Evolutionary conservation across 768 basidiomycete genomes (phyloP).

Genomic region (Psilocybe tampanensis): DNA sequence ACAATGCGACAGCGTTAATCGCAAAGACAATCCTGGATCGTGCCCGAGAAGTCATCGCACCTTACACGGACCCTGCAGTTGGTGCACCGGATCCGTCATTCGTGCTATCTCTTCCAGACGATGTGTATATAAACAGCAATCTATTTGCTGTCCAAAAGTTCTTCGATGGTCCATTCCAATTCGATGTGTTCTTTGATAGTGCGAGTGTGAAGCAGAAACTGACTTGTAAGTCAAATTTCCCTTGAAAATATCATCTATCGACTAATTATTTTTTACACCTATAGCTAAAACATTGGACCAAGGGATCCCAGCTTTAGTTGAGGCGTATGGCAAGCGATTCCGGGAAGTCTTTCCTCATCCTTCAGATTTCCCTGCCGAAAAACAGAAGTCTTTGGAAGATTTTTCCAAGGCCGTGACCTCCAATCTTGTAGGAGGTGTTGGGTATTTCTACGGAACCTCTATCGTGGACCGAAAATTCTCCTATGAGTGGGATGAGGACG

Average conservation of each 20-base stretch:
- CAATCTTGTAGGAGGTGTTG: slow-evolving; percentile 90
- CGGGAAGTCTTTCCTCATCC: slow-evolving; percentile 69
- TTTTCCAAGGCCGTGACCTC: slow-evolving; percentile 92
- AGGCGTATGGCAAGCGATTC: slow-evolving; percentile 70
- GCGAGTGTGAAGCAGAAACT: slow-evolving; percentile 65
- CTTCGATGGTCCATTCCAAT: slow-evolving; percentile 84
- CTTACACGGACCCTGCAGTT: slow-evolving; percentile 51
- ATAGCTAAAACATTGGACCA: slow-evolving; percentile 70
- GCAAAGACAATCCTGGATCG: slow-evolving; percentile 58
- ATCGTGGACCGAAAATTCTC: slow-evolving; percentile 85
- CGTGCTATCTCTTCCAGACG: slow-evolving; percentile 75
- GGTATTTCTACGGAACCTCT: slow-evolving; percentile 92
- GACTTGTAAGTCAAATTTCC: slow-evolving; percentile 49
- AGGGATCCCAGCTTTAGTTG: slow-evolving; percentile 67
- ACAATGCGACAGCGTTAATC: slow-evolving; percentile 53
- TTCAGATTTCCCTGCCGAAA: slow-evolving; percentile 49
- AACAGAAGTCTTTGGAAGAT: slow-evolving; percentile 50
- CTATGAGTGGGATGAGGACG: slow-evolving; percentile 88
- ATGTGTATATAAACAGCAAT: slow-evolving; percentile 71
- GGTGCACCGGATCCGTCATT: slow-evolving; percentile 80
- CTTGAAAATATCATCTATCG: not conserved
- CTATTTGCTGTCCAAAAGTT: slow-evolving; percentile 86
- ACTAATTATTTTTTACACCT: slow-evolving; percentile 5
- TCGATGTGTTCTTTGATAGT: slow-evolving; percentile 89
- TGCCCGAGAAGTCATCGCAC: slow-evolving; percentile 54